Evolutionary conservation across 192 early-diverging fungal genomes (phyloP).

Genomic region (Coemansia sp.): DNA sequence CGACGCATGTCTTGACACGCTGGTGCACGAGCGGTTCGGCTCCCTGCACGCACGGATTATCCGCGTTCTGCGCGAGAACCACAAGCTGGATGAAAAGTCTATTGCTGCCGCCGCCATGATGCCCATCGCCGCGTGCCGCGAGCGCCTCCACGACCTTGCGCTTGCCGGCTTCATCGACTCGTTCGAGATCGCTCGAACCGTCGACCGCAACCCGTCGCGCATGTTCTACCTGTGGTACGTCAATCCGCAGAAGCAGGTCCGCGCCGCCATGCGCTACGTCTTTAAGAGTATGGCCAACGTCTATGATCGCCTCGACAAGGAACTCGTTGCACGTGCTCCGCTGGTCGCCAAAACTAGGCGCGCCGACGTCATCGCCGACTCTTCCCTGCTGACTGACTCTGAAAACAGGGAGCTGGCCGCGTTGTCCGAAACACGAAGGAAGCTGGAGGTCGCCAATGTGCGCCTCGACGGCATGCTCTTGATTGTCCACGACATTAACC

Average conservation of each 20-base stretch:
- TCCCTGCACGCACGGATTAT: constrained; percentile 63
- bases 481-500: constrained; percentile 42
- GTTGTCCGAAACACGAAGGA: constrained; percentile 48
- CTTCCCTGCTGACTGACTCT: constrained; percentile 50
- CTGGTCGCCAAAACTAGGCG: constrained; percentile 68
- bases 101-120: constrained; percentile 70
- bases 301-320: constrained; percentile 57
- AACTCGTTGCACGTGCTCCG: constrained; percentile 50
- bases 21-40: constrained; percentile 66
- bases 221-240: constrained; percentile 75
- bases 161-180: constrained; percentile 55
- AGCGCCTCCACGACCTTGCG: constrained; percentile 62
- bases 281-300: constrained; percentile 65
- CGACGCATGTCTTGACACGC: constrained; percentile 57
- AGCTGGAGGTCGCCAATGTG: constrained; percentile 52
- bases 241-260: constrained; percentile 55
- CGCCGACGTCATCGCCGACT: constrained; percentile 64
- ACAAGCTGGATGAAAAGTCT: constrained; percentile 75
- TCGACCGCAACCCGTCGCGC: constrained; percentile 74
- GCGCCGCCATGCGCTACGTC: constrained; percentile 53
- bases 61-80: constrained; percentile 69
- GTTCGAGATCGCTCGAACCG: constrained; percentile 71
- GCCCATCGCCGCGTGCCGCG: constrained; percentile 64
- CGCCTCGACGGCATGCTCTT: constrained; percentile 52
- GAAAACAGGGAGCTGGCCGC: constrained; percentile 57